Evolutionary conservation across 768 basidiomycete genomes (phyloP), one percentile per base, ranked within the genome.

Genomic region (Naematelia encephala): DNA sequence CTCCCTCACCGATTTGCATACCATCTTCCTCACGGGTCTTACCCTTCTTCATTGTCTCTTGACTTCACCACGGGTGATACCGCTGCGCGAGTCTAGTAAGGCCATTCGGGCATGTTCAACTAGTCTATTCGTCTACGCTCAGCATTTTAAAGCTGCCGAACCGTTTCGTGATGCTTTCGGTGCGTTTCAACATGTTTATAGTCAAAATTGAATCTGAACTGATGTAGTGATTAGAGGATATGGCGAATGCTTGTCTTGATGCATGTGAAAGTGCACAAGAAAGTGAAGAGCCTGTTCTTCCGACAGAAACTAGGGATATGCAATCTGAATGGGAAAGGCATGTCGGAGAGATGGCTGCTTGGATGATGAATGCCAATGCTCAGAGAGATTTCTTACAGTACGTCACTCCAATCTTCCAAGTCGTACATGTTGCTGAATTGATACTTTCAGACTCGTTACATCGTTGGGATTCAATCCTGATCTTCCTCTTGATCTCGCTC

Each of bases 101-200:
- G 61, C 61, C 14, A 50, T 62, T 19, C 55, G 61, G 16, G 56
- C 56, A 19, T 62, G 61, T 46, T 62, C 61, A 1, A 55, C 61
- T 16, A 49, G 55, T 14, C 46, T 62, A 4, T 54, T 55, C 39
- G 53, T 62, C 8, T 62, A 57, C 23, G 56, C 61, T 2, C 61
- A 62, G 48, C 56, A 53, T 21, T 62, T 57, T 51, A 48, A 50
- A 42, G 61, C 56, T 3, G 61, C 61, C 26, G 51, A 48, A 19
- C 61, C 61, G 16, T 62, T 62, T 51, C 44, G 56, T 21, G 61
- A 62, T 29, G 51, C 51, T 5, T 62, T 62, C 45, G 61, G 23
- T 19, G 46, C 8, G 23, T 25, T 21, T 25, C n/a, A 5, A n/a
- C n/a, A n/a, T n/a, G n/a, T n/a, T n/a, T n/a, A n/a, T n/a, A n/a